A percentile compares a stretch with the other conserved stretches of the same genome.
Conservation (phyloP, 2,329 filamentous ascomycete genomes). For the Thielaviopsis euricoi region DNA sequence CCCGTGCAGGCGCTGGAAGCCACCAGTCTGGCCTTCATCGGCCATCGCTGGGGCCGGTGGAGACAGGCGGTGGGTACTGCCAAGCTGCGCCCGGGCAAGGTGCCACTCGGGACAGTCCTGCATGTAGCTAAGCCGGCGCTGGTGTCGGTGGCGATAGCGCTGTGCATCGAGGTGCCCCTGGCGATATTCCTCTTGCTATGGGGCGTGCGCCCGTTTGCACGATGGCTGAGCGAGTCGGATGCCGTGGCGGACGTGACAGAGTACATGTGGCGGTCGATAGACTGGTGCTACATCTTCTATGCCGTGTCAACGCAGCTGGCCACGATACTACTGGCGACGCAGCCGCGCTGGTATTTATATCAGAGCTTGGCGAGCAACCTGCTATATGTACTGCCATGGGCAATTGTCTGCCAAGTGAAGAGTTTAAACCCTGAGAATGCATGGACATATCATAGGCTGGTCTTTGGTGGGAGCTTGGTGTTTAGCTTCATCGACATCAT, state of each 20-base stretch:
- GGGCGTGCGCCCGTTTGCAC: conserved; percentile 43
- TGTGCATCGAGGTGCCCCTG: conserved; percentile 43
- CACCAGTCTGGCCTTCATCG: conserved; percentile 47
- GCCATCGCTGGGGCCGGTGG: conserved; percentile 46
- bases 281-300: conserved; percentile 57
- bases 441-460: conserved; percentile 49
- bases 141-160: conserved; percentile 32
- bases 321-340: conserved; percentile 45
- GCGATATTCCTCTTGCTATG: conserved; percentile 44
- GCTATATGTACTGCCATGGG: conserved; percentile 54
- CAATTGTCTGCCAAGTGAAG: conserved; percentile 40
- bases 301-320: conserved; percentile 49
- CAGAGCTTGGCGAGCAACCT: conserved; percentile 52
- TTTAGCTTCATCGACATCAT: conserved; percentile 47
- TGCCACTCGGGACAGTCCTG: conserved; percentile 14
- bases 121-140: conserved; percentile 35
- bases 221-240: conserved; percentile 40
- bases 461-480: conserved; percentile 53
- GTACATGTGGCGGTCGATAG: conserved; percentile 47
- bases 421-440: conserved; percentile 34
- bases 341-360: conserved; percentile 49
- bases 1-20: conserved; percentile 51
- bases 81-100: conserved; percentile 12
- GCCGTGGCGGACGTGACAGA: conserved; percentile 42
- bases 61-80: conserved; percentile 17